A percentile compares a stretch with the other conserved stretches of the same genome.
These are phyloP conservation scores for Neurospora crassa DNA, from an alignment of 2,329 filamentous ascomycete species.

Conservation along the genomic window DNA sequence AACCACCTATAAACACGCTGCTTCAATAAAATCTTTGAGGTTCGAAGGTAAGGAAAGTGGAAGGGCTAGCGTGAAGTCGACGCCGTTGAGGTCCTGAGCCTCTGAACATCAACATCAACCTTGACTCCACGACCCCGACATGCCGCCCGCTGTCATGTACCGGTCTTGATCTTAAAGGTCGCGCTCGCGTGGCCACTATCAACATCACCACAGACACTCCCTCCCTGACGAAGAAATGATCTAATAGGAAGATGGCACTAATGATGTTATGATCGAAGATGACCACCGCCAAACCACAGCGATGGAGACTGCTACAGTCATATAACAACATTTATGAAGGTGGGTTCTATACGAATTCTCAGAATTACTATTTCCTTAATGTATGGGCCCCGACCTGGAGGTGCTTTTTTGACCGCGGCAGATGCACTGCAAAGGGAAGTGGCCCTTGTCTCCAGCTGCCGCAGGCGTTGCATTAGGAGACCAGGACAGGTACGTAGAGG, in stretches of 20 bases:
- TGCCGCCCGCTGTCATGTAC: neutral
- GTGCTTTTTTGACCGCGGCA: too few species aligned
- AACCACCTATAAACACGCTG: neutral
- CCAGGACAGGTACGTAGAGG: neutral
- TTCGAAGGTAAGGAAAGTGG: neutral
- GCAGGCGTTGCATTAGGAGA: neutral
- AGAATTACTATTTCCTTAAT: neutral
- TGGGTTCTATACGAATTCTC: neutral
- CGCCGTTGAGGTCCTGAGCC: neutral
- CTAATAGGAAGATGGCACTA: neutral
- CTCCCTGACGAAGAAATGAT: neutral
- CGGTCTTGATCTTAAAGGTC: constrained; percentile 5
- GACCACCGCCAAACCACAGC: neutral
- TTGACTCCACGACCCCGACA: constrained; percentile 15
- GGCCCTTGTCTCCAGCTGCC: neutral
- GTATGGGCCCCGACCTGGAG: too few species aligned
- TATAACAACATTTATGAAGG: neutral
- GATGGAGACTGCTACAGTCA: neutral
- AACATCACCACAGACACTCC: constrained; percentile 8
- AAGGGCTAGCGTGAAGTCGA: neutral
- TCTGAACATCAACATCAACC: neutral
- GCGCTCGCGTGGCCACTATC: constrained; percentile 3
- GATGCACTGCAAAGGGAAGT: neutral
- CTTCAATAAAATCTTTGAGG: neutral
- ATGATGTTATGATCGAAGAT: neutral